phyloP scores from a whole-genome alignment of 306 rosid genomes.

The Dalbergia cochinchinensis region DNA sequence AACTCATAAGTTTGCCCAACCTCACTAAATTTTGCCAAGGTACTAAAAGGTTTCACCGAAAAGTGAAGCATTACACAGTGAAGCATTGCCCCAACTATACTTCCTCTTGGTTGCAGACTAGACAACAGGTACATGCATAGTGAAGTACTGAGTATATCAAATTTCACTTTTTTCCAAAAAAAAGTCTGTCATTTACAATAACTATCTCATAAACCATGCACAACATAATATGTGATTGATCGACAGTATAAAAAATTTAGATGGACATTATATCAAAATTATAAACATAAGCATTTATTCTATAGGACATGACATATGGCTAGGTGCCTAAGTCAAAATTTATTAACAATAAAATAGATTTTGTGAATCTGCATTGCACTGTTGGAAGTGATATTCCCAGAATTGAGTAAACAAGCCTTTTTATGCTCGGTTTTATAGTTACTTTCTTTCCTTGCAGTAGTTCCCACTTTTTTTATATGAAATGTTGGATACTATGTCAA shows the following conservation, averaged over 20 bases:
- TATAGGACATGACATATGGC: neutral
- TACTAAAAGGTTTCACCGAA: neutral
- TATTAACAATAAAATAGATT: neutral
- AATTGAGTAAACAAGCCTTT: neutral
- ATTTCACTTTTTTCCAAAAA: no score
- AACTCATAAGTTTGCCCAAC: conserved; percentile 25
- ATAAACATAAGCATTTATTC: neutral
- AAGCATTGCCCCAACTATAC: conserved; percentile 11
- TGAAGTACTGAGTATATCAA: no score
- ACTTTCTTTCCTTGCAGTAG: neutral
- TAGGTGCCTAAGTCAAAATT: neutral
- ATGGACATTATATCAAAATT: no score
- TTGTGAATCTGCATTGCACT: neutral
- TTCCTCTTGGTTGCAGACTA: neutral
- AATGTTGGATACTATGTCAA: neutral
- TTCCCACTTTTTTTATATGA: neutral
- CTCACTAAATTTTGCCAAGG: conserved; percentile 7
- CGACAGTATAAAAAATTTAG: no score
- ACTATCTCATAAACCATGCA: no score
- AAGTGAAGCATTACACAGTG: conserved; percentile 12
- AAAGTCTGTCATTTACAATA: no score
- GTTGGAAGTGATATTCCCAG: neutral
- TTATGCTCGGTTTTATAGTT: neutral
- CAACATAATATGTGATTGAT: no score
- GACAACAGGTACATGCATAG: no score